Conservation (phyloP, 129 eudicot genomes). For the carrot (Daucus carota) region DH1_v3.0 NC_030385.2:5252001-5252500, state of each 20-base stretch:
- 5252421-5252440: neutral
- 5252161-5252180: slow-evolving; percentile 51
- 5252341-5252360: slow-evolving; percentile 62
- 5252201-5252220: slow-evolving; percentile 81
- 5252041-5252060: slow-evolving; percentile 34
- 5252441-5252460: slow-evolving; percentile 1
- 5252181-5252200: slow-evolving; percentile 56
- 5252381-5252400: slow-evolving; percentile 31
- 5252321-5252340: slow-evolving; percentile 62
- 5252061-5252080: slow-evolving; percentile 34
- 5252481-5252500: slow-evolving; percentile 11
- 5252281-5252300: slow-evolving; percentile 57
- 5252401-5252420: slow-evolving; percentile 37
- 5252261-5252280: slow-evolving; percentile 67
- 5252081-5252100: slow-evolving; percentile 31
- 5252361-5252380: slow-evolving; percentile 45
- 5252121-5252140: too few species aligned
- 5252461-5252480: slow-evolving; percentile 25
- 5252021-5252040: slow-evolving; percentile 61
- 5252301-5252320: slow-evolving; percentile 48
- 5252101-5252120: too few species aligned
- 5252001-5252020: slow-evolving; percentile 57
- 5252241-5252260: slow-evolving; percentile 66
- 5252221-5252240: slow-evolving; percentile 74
- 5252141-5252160: neutral